These are phyloP conservation scores for Narthecium ossifragum DNA, from an alignment of 106 monocot genomes.

Conservation along the genomic window DNA sequence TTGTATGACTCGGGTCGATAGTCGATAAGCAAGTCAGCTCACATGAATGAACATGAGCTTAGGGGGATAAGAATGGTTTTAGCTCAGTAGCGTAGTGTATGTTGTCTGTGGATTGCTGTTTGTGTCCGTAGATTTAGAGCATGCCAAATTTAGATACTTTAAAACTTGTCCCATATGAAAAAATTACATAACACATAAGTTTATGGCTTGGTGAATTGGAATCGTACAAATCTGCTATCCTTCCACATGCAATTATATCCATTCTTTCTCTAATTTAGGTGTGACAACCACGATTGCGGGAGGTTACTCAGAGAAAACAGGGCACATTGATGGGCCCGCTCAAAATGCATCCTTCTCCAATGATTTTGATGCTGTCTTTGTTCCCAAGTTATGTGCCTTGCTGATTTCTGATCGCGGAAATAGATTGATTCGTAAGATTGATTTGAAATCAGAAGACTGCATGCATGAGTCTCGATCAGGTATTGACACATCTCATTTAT, in stretches of 20 bases:
- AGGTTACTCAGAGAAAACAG: constrained; percentile 26
- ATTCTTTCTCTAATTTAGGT: constrained; percentile 17
- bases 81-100: too few relatives aligned
- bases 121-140: too few relatives aligned
- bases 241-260: too few relatives aligned
- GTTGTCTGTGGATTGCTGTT: too few relatives aligned
- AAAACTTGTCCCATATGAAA: too few relatives aligned
- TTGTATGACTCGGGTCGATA: too few relatives aligned
- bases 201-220: constrained; percentile 13
- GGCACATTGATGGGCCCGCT: constrained; percentile 41
- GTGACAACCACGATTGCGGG: constrained; percentile 56
- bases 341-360: constrained; percentile 54
- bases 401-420: constrained; percentile 44
- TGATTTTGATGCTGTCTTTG: constrained; percentile 43
- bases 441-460: constrained; percentile 45
- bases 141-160: too few relatives aligned
- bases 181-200: too few relatives aligned
- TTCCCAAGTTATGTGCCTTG: constrained; percentile 37
- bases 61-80: too few relatives aligned
- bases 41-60: too few relatives aligned
- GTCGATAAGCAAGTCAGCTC: too few relatives aligned
- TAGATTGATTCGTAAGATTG: constrained; percentile 32
- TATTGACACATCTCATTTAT: neutral
- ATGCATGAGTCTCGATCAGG: constrained; percentile 17
- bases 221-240: neutral